Evolutionary conservation across 805 yeast genomes (phyloP).

Genomic region (Saccharomyces eubayanus): DNA sequence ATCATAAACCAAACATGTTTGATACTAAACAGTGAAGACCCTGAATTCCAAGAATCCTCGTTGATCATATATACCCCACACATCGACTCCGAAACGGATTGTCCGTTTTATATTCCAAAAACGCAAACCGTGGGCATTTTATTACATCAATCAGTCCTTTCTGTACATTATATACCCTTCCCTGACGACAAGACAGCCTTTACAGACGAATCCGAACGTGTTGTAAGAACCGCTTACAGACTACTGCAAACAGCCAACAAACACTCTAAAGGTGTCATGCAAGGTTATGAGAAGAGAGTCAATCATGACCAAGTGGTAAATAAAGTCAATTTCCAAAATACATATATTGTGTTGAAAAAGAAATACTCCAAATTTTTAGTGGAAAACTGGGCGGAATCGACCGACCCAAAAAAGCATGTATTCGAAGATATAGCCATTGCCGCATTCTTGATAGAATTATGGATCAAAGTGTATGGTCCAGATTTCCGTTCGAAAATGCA

Average conservation of each 20-base stretch:
- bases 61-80: constrained; percentile 76
- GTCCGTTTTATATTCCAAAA: constrained; percentile 86
- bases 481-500: constrained; percentile 35
- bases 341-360: constrained; percentile 72
- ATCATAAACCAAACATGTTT: constrained; percentile 81
- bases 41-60: constrained; percentile 31
- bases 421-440: constrained; percentile 95
- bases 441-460: constrained; percentile 81
- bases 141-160: constrained; percentile 39
- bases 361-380: constrained; percentile 70
- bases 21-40: constrained; percentile 30
- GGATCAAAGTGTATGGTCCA: constrained; percentile 48
- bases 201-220: constrained; percentile 43
- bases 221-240: constrained; percentile 74
- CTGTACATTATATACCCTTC: constrained; percentile 73
- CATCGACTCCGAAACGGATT: constrained; percentile 45
- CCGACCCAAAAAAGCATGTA: constrained; percentile 92
- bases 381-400: constrained; percentile 82
- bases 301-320: constrained; percentile 81
- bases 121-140: constrained; percentile 72
- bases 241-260: constrained; percentile 70
- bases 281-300: constrained; percentile 82
- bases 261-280: constrained; percentile 75
- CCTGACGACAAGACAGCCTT: constrained; percentile 14
- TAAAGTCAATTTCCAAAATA: constrained; percentile 72